Evolutionary conservation across 495 filamentous ascomycete species (phyloP), one percentile per base, ranked within the genome.

Genomic region (Trypethelium eluteriae): DNA sequence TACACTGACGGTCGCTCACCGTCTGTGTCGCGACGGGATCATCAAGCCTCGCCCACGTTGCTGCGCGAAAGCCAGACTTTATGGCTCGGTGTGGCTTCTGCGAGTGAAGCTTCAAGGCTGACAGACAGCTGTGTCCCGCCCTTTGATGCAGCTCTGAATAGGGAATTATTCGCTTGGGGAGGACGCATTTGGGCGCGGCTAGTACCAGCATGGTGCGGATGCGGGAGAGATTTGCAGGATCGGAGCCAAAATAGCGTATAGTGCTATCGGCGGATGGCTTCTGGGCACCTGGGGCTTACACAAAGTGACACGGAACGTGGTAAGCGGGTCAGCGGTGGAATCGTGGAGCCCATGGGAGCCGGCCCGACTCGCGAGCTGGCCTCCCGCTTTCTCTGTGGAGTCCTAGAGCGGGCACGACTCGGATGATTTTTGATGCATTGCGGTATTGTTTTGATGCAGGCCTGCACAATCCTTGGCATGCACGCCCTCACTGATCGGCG

Each of bases 391-490:
- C 53, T 14, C 36, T 53, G 5, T 53, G 49, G 49, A 11, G 25
- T 25, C 25, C 25, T 25, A 25, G 25, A 25, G 25, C 25, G 25
- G 25, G 25, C 25, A 25, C 16, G n/a, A 0, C 53, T 59, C 53
- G 53, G 53, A 59, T 59, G 53, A 59, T 59, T 59, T 1, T 59
- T 59, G 5, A 59, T 59, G 53, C 53, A 59, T 59, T 59, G 53
- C 36, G 25, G 25, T 25, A 25, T 25, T 25, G 25, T 59, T 46
- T 59, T 36, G 32, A 36, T 36, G 53, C 53, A 59, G 3, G 25
- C 53, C 14, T 4, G 5, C 3, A 14, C 18, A 7, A 59, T 35
- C 53, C 53, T 9, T 7, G 32, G 12, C 10, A 5, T 53, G 49
- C 49, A 53, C 49, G 49, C 25, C 25, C 53, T 59, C 53, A 59